Evolutionary conservation across 2,329 filamentous ascomycete species (phyloP).

Genomic region (Nemania sp.): DNA sequence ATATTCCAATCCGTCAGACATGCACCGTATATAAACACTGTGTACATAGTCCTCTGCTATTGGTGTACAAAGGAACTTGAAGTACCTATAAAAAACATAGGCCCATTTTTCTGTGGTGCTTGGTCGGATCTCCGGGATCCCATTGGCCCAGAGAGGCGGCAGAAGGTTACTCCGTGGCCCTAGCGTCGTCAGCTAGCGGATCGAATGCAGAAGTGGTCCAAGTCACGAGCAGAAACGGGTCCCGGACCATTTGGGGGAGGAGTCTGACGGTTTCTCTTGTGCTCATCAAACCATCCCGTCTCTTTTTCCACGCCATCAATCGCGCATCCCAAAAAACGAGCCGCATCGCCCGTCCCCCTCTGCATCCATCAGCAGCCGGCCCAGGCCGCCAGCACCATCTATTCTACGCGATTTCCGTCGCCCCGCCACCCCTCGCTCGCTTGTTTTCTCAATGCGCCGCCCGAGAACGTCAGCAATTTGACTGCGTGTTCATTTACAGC

Average conservation of each 20-base stretch:
- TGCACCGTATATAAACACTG: no score
- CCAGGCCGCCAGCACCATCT: slow-evolving; percentile 56
- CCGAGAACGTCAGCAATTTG: slow-evolving; percentile 39
- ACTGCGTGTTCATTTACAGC: slow-evolving; percentile 33
- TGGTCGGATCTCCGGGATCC: background rate
- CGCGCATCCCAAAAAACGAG: slow-evolving; percentile 63
- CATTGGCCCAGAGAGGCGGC: slow-evolving; percentile 16
- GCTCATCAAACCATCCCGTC: slow-evolving; percentile 40
- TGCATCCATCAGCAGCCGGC: slow-evolving; percentile 64
- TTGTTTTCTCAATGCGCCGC: slow-evolving; percentile 37
- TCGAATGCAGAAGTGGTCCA: slow-evolving; percentile 34
- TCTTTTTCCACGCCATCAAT: slow-evolving; percentile 49
- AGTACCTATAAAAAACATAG: no score
- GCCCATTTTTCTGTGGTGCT: no score
- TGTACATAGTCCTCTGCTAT: background rate
- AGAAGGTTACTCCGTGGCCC: slow-evolving; percentile 29
- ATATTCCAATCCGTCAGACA: no score
- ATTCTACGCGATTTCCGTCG: slow-evolving; percentile 59
- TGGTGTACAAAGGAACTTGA: no score
- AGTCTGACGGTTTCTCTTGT: slow-evolving; percentile 38
- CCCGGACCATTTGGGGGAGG: slow-evolving; percentile 35
- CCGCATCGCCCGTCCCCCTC: slow-evolving; percentile 60
- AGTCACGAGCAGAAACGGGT: slow-evolving; percentile 42
- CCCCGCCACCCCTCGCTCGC: slow-evolving; percentile 48
- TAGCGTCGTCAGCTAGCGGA: slow-evolving; percentile 20